Evolutionary conservation across 164 flowering plant species (phyloP), one percentile per base, ranked within the genome.

Genomic region (Vitis rotundifolia): DNA sequence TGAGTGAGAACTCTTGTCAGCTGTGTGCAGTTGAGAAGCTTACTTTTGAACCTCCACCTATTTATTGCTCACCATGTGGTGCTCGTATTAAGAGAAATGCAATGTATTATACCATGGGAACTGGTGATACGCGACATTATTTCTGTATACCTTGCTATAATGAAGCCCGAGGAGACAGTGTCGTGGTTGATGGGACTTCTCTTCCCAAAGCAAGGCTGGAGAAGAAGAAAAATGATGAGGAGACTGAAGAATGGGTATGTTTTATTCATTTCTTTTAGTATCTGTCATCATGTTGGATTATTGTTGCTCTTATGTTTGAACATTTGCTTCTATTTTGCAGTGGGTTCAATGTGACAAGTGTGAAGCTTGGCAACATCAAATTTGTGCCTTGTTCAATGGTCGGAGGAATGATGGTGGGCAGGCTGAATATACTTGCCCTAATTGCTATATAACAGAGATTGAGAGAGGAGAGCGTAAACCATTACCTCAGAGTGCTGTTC

Each of bases 321-420:
- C 16, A n/a, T 61, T 66, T 15, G 5, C 68, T 49, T 18, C 50
- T n/a, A 22, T 14, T 70, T 8, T 85, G 76, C 94, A 96, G 99
- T 96, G 99, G 99, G 99, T 93, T 72, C 98, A 96, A 83, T 96
- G 99, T 80, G 99, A 92, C 73, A 96, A 89, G 64, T 96, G 99
- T 85, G 98, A 93, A 82, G 97, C 95, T 68, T 96, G 99, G 99
- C 99, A 96, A 72, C 99, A 96, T 83, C 99, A 96, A 75, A 92
- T 96, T 48, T 96, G 99, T 85, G 98, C 99, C 49, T 79, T 96
- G 63, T 96, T 96, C 70, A 96, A 96, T 88, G 98, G 94, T 49
- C 80, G 97, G 53, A 86, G 98, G 69, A 96, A 96, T 83, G 97
- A 96, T 79, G 99, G 97, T 68, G 99, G 98, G 71, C 90, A 89